Evolutionary conservation across 805 yeast species (phyloP), one percentile per base, ranked within the genome.

Genomic region (Candida coquimbonensis): DNA sequence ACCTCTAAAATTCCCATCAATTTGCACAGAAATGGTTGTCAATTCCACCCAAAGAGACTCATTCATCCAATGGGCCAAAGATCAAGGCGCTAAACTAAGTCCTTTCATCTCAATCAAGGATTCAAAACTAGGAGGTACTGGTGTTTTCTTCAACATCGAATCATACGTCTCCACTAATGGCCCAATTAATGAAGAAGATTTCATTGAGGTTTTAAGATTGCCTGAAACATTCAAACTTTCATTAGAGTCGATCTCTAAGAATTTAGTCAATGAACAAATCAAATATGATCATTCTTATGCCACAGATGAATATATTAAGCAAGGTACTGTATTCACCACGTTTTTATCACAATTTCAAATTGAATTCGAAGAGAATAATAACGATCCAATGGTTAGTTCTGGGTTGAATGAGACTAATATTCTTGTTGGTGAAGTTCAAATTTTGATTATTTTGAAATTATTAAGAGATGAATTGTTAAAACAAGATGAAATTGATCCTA

Each of bases 141-240:
- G 73, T 2, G 61, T 69, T 1, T 68, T 65, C 51, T 60, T 54
- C 19, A 48, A 53, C 7, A 9, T 49, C 2, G 32, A 39, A 2
- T 17, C 40, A 11, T 46, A 38, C 24, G 19, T 21, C 3, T 25
- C 29, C 9, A 40, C 45, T 5, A 38, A 45, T 5, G 53, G 45
- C 2, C 19, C 36, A 5, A 37, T 49, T 4, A 9, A 47, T 5
- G 9, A 9, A 1, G 48, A 42, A 12, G 57, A 48, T 1, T 46
- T 52, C 3, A 42, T 67, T 14, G 72, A 65, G 44, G 50, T 74
- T 9, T 43, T 75, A 43, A 55, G 77, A 40, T 56, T 75, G 1
- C 74, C 77, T 0, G 44, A 52, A 6, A n/a, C 31, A 0, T 40
- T 56, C 7, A 56, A 66, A 0, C 55, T 69, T 17, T 65, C 67